phyloP scores from a whole-genome alignment of 225 moss, liverwort and hornwort species.

The Pseudoscleropodium purum region DNA sequence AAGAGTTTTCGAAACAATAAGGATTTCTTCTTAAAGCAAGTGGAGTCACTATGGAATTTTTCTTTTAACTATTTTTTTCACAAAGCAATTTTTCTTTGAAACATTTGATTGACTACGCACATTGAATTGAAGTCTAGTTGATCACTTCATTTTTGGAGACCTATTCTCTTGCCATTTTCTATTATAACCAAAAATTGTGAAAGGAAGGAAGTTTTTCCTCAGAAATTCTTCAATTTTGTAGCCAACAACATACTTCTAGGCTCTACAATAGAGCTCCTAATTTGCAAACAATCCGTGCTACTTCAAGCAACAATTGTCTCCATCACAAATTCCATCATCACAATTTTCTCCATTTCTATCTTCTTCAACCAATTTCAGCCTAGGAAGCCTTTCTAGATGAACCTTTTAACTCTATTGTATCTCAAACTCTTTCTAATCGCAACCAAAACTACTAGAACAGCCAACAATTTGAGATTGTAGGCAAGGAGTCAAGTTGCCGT shows the following conservation, averaged over 20 bases:
- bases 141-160: neutral
- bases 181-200: neutral
- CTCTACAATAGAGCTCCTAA: rapidly evolving
- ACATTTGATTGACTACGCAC: neutral
- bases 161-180: neutral
- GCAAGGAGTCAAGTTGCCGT: neutral
- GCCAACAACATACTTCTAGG: neutral
- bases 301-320: neutral
- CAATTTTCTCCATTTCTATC: neutral
- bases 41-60: neutral
- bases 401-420: neutral
- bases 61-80: neutral
- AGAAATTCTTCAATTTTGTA: neutral
- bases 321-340: rapidly evolving
- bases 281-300: neutral
- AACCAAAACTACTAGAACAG: neutral
- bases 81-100: neutral
- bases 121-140: neutral
- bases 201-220: neutral
- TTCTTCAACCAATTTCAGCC: rapidly evolving
- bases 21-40: neutral
- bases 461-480: neutral
- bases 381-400: neutral
- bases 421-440: neutral
- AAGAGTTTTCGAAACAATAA: neutral